A percentile compares a stretch with the other conserved stretches of the same genome.
These are phyloP conservation scores for Epipyxis sp. DNA, from an alignment of 108 stramenopile species.

Conservation along the genomic window DNA sequence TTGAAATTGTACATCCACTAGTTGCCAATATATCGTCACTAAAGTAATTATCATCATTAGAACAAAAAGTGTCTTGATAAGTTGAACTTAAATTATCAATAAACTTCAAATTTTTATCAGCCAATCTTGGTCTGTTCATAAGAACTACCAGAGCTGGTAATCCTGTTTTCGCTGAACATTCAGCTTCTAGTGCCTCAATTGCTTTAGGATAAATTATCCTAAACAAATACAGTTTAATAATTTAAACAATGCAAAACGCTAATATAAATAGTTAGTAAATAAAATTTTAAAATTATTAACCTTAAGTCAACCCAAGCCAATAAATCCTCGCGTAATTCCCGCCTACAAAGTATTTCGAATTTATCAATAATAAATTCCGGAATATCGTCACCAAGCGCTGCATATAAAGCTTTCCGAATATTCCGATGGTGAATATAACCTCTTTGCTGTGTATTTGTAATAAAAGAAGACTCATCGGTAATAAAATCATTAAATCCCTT, in stretches of 20 bases:
- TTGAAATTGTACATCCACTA: neutral
- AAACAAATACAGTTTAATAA: neutral
- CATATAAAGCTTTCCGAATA: neutral
- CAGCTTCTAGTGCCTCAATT: neutral
- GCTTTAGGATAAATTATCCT: neutral
- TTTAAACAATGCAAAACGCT: neutral
- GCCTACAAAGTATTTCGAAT: neutral
- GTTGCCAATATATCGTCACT: no score
- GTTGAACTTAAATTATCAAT: neutral
- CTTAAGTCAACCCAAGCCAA: constrained; percentile 19
- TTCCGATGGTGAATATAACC: neutral
- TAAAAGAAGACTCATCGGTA: neutral
- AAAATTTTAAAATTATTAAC: neutral
- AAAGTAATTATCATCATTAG: neutral
- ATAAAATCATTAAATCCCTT: neutral
- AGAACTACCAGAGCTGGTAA: neutral
- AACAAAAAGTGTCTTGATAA: neutral
- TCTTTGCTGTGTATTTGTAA: neutral
- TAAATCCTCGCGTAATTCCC: neutral
- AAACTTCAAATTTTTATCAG: neutral
- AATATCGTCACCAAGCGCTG: neutral
- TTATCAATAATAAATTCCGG: constrained; percentile 3
- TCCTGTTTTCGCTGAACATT: neutral
- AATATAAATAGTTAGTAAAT: neutral
- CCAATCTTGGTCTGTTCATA: neutral